A percentile compares a stretch with the other conserved stretches of the same genome.
Conservation (phyloP, 495 filamentous ascomycete species). For the Massariosphaeria phaeospora region DNA sequence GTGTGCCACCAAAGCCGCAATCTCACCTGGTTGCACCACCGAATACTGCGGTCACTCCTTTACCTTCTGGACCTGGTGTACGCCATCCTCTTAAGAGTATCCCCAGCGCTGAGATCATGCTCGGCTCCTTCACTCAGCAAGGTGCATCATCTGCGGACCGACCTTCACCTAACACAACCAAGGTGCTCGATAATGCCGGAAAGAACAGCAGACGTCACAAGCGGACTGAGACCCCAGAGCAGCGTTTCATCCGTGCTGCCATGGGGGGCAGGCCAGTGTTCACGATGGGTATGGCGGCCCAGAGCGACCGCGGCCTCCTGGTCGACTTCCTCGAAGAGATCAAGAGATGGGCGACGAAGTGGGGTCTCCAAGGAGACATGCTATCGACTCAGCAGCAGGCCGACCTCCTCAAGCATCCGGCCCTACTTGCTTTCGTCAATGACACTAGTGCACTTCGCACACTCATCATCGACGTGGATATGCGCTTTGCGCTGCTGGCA, state of each 20-base stretch:
- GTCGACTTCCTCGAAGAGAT: constrained; percentile 22
- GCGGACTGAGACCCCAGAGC: constrained; percentile 10
- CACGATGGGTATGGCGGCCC: constrained; percentile 4
- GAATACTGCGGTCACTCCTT: too few species aligned
- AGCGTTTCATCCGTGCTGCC: not conserved
- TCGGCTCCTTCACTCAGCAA: too few species aligned
- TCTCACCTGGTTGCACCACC: too few species aligned
- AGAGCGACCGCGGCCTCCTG: constrained; percentile 17
- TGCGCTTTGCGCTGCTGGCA: not conserved
- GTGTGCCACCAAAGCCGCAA: too few species aligned
- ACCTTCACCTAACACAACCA: too few species aligned
- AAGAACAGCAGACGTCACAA: not conserved
- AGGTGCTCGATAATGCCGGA: too few species aligned
- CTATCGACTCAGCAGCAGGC: not conserved
- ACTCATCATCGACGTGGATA: not conserved
- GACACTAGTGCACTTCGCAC: not conserved
- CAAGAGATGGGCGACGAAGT: constrained; percentile 1
- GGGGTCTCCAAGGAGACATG: not conserved
- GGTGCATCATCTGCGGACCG: too few species aligned
- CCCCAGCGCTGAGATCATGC: too few species aligned
- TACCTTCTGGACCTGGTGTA: too few species aligned
- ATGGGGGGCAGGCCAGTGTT: not conserved
- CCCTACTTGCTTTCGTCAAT: not conserved
- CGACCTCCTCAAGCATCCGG: not conserved
- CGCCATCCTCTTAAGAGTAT: too few species aligned